Evolutionary conservation across 768 basidiomycete genomes (phyloP), one percentile per base, ranked within the genome.

Genomic region (Boletus tylopilopsis): DNA sequence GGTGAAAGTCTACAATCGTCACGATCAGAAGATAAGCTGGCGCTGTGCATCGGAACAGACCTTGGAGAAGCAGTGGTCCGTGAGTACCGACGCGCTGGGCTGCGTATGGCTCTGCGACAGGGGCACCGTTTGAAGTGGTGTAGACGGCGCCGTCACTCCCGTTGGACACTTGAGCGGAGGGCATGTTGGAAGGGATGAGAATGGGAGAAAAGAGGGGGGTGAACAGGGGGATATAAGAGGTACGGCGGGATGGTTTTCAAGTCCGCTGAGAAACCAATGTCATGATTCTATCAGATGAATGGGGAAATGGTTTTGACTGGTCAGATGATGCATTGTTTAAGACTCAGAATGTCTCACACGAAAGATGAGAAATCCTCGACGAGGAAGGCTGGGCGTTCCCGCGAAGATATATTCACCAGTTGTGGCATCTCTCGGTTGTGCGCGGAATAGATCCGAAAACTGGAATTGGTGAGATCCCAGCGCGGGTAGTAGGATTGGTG

Each of bases 41-140:
- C 19, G 16, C 21, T 47, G 6, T 18, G 23, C 34, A 49, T 37
- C n/a, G 7, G 8, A 6, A 68, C 74, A 22, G 47, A 87, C 88
- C 92, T 71, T 95, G 92, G 36, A 96, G 76, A 23, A 95, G 77
- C 25, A 95, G 82, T n/a, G 93, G 91, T 0, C 94, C 94, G 36
- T 77, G 69, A 32, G 68, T 51, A 36, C 93, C 90, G 25, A 87
- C 74, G 38, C 89, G 81, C 70, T 93, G 86, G 59, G 82, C 79
- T 30, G 81, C 81, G 64, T 93, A 93, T 0, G 90, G 91, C 65
- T 87, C 76, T 44, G 70, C 70, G 44, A 84, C 84, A 43, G 90
- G 82, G 8, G 82, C 85, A 59, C 93, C 93, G 60, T 81, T 90
- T 45, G 89, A 91, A 46, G 90, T 89, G 60, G 90, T 94, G 78